Base-by-base conservation (phyloP, 169 alveolate species). In the Cryptosporidium bovis region DNA sequence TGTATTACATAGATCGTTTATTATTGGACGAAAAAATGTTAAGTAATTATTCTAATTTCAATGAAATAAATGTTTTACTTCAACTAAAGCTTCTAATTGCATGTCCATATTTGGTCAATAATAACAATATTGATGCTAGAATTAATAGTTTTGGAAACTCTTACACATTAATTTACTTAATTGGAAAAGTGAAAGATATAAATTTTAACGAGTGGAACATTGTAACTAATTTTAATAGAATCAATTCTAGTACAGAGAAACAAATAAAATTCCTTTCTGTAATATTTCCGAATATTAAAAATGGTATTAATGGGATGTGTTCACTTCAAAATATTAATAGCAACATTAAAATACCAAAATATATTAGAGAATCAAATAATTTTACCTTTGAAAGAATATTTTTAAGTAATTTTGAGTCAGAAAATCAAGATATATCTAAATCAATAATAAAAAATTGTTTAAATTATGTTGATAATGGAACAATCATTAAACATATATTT, bases 401-500 rank as follows among this genome's bases (percentile, higher is more conserved):
- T 40, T 40, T 40, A 40, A 40, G 56, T 24, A 48, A 71, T 33
- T 34, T 71, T 16, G 56, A 18, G 36, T 71, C 29, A 8, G 84
- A 53, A 40, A 71, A 56, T 34, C 20, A 33, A 44, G 15, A 51
- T 51, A 18, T 50, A 50, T n/a, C 31, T 15, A 20, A 29, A 24
- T 71, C 84, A 1, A 71, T 71, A 8, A 27, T 71, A 18, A 56
- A 51, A 71, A 56, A 71, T 40, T 71, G 84, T 55, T 51, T 71
- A 13, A 71, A 71, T 53, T 71, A 71, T 29, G 40, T 71, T 15
- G 48, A 31, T 15, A 64, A 71, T 16, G 84, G 44, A 13, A 71
- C 84, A 2, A 29, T 33, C 31, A 56, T 71, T 55, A 34, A 31
- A 2, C 51, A 51, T 53, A 5, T n/a, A 6, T 34, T 66, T 18